Percentiles rank a stretch among this genome's conserved stretches.
Conservation (phyloP, 1,139 yeast genomes). For the Geotrichum bryndzae region DNA sequence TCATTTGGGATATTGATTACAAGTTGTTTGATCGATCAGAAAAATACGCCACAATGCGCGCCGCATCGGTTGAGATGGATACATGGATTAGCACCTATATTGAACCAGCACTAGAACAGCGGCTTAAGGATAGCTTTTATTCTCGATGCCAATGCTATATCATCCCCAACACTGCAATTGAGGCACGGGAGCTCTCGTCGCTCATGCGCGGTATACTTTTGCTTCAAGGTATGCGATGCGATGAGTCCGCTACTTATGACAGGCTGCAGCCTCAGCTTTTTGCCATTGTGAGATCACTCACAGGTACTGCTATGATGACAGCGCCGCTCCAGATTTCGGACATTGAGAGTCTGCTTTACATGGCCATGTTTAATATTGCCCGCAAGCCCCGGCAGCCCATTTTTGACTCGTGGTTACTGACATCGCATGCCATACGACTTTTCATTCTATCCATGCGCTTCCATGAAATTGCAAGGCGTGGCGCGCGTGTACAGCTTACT, state of each 20-base stretch:
- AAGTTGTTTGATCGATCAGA: constrained; percentile 35
- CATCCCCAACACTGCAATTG: constrained; percentile 3
- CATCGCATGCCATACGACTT: constrained; percentile 46
- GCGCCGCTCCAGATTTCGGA: constrained; percentile 50
- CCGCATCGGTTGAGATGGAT: constrained; percentile 38
- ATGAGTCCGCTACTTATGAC: constrained; percentile 43
- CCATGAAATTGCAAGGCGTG: constrained; percentile 32
- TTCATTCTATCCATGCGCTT: constrained; percentile 41
- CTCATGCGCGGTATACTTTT: constrained; percentile 22
- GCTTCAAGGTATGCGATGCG: constrained; percentile 32
- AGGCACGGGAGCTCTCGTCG: constrained; percentile 13
- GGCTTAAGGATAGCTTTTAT: constrained; percentile 19
- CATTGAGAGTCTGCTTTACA: constrained; percentile 49
- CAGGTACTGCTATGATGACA: constrained; percentile 44
- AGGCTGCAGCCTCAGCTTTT: constrained; percentile 43
- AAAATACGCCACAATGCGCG: constrained; percentile 31
- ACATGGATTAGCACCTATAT: constrained; percentile 35
- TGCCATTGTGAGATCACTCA: constrained; percentile 41
- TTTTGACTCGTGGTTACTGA: constrained; percentile 45
- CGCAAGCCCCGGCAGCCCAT: constrained; percentile 46
- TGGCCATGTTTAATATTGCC: constrained; percentile 47
- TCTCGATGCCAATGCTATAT: constrained; percentile 20
- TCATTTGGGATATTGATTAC: constrained; percentile 42
- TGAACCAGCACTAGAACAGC: constrained; percentile 21
- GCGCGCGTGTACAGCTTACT: constrained; percentile 20